Evolutionary conservation across 306 rosid genomes (phyloP), one percentile per base, ranked within the genome.

Genomic region (Sphenostylis stenocarpa): DNA sequence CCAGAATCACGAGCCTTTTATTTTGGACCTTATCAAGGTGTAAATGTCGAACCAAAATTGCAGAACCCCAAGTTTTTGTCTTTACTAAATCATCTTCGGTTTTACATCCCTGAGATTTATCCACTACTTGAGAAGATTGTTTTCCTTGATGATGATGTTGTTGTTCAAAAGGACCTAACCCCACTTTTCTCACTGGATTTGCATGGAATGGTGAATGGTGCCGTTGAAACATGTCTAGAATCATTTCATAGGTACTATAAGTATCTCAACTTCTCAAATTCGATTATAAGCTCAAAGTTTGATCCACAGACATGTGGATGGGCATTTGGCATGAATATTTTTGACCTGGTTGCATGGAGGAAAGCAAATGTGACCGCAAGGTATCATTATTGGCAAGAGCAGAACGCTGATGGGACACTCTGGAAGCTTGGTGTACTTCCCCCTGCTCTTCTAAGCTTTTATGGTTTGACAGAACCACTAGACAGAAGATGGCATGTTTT

Each of bases 401-500:
- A 88, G 78, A 94, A 94, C 80, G 86, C 86, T 14, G 90, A 87
- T 7, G 91, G 90, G 31, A 79, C 88, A 28, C 93, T 94, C 20
- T 94, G 98, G 98, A 90, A 83, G 87, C 86, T 85, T 31, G 97
- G 98, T 41, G 85, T 93, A 9, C 94, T 94, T 43, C 91, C 98
- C 53, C 87, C 97, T 26, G 98, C 94, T 16, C 97, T 94, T 67
- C 78, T 91, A 43, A 84, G 97, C 11, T 94, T 94, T 71, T 91
- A 91, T 73, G 98, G 98, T 78, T 91, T 91, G 72, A 91, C 92
- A 8, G 98, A 94, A 80, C 94, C 97, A 10, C 96, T 94, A 64
- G 98, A 94, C 63, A 81, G 98, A 81, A 94, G 98, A 91, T 94
- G 98, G 98, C 98, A 94, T 80, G 94, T 94, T 17, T 85, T 94